Evolutionary conservation across 2,329 filamentous ascomycete species (phyloP).

Genomic region (Beauveria rudraprayagi): DNA sequence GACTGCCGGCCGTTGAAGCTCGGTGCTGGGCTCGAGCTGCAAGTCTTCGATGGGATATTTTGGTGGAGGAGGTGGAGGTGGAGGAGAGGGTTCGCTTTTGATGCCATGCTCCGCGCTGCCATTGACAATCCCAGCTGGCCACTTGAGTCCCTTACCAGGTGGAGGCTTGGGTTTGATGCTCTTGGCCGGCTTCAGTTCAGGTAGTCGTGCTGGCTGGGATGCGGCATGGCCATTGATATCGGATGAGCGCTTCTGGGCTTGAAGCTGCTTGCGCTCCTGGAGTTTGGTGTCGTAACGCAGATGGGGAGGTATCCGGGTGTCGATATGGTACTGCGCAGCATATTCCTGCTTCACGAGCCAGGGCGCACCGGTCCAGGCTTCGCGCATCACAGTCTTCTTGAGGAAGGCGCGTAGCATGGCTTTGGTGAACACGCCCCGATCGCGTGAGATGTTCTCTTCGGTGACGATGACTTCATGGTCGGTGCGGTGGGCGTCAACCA

Average conservation of each 20-base stretch:
- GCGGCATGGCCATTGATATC: conserved; percentile 34
- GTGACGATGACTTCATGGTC: conserved; percentile 72
- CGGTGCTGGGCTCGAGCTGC: conserved; percentile 64
- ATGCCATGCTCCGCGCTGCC: conserved; percentile 26
- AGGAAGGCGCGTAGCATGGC: conserved; percentile 88
- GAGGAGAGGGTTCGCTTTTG: conserved; percentile 30
- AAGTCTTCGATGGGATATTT: conserved; percentile 97
- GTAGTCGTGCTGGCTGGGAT: conserved; percentile 45
- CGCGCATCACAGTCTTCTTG: conserved; percentile 85
- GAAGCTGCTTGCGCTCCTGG: conserved; percentile 65
- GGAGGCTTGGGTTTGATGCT: neutral
- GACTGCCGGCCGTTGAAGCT: conserved; percentile 60
- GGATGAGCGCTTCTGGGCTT: conserved; percentile 55
- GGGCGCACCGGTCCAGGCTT: conserved; percentile 91
- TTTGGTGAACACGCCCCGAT: conserved; percentile 90
- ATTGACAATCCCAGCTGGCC: conserved; percentile 23
- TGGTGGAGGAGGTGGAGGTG: conserved; percentile 56
- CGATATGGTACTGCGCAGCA: conserved; percentile 76
- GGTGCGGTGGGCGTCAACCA: conserved; percentile 64
- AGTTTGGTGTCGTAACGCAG: conserved; percentile 74
- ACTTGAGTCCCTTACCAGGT: conserved; percentile 60
- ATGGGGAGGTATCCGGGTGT: conserved; percentile 76
- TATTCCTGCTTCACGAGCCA: conserved; percentile 89
- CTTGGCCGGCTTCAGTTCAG: conserved; percentile 57
- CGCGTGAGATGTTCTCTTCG: conserved; percentile 73